These are phyloP conservation scores for Nicotiana knightiana DNA, from an alignment of 257 asterid genomes.

Conservation along the genomic window DNA sequence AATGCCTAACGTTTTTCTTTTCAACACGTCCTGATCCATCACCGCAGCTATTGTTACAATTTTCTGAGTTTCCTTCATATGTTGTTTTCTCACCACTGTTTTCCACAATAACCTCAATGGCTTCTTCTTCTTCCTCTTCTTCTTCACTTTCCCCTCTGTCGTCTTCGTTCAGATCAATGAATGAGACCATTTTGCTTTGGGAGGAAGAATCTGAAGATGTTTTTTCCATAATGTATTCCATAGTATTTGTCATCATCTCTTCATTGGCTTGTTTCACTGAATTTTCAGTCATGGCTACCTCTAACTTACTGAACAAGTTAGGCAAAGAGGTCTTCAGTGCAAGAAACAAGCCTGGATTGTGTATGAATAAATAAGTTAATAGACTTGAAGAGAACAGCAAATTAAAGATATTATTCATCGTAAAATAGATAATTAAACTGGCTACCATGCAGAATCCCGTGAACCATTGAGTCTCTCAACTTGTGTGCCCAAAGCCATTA, in stretches of 20 bases:
- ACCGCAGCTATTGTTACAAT: constrained; percentile 15
- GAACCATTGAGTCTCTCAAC: constrained; percentile 66
- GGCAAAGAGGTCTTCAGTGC: not conserved
- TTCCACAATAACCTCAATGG: constrained; percentile 18
- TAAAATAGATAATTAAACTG: not conserved
- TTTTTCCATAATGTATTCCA: constrained; percentile 14
- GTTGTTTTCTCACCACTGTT: constrained; percentile 18
- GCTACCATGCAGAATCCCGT: constrained; percentile 35
- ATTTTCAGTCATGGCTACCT: constrained; percentile 25
- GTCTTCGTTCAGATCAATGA: constrained; percentile 66
- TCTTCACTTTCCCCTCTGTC: not conserved
- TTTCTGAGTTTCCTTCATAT: constrained; percentile 24
- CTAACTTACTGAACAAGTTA: not conserved
- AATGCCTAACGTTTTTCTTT: constrained; percentile 47
- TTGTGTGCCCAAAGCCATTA: constrained; percentile 44
- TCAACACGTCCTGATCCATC: constrained; percentile 27
- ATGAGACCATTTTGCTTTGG: constrained; percentile 26
- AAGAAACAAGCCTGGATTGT: not conserved
- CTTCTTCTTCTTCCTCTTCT: constrained; percentile 21
- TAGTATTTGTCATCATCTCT: not conserved
- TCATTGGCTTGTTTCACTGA: not conserved
- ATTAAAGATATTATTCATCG: not conserved
- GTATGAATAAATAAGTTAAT: not conserved
- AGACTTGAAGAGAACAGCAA: not conserved
- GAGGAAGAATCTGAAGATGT: constrained; percentile 29